Evolutionary conservation across 768 basidiomycete genomes (phyloP).

Genomic region (Obba rivulosa): DNA sequence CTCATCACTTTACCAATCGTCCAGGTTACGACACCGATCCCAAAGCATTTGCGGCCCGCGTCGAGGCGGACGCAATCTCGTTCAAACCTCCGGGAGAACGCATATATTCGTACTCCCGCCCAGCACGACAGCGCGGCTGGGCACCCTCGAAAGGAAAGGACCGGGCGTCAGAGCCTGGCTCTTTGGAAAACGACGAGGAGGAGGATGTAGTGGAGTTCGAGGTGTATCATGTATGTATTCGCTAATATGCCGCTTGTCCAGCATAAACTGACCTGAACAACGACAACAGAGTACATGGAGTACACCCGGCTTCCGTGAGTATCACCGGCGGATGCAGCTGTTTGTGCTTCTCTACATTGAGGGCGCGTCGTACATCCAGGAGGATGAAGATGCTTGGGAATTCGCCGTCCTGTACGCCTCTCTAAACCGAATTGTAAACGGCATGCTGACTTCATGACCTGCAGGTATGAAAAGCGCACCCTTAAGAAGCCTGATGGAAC

Average conservation of each 20-base stretch:
- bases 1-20: neutral
- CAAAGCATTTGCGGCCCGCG: constrained; percentile 57
- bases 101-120: constrained; percentile 73
- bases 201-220: constrained; percentile 74
- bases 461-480: constrained; percentile 75
- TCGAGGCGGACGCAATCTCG: constrained; percentile 69
- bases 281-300: constrained; percentile 66
- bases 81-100: constrained; percentile 78
- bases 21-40: constrained; percentile 70
- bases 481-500: constrained; percentile 44
- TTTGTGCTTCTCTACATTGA: constrained; percentile 95
- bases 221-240: constrained; percentile 75
- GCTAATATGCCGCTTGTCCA: neutral
- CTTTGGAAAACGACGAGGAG: constrained; percentile 37
- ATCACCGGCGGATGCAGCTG: constrained; percentile 88
- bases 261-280: constrained; percentile 1
- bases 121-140: constrained; percentile 23
- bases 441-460: neutral
- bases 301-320: constrained; percentile 85
- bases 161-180: constrained; percentile 29
- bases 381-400: constrained; percentile 93
- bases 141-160: constrained; percentile 53
- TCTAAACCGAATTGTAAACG: neutral
- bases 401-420: constrained; percentile 75
- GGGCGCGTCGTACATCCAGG: constrained; percentile 90